phyloP scores from a whole-genome alignment of 371 early-diverging fungal genomes.

The Conidiobolus incongruus region DNA sequence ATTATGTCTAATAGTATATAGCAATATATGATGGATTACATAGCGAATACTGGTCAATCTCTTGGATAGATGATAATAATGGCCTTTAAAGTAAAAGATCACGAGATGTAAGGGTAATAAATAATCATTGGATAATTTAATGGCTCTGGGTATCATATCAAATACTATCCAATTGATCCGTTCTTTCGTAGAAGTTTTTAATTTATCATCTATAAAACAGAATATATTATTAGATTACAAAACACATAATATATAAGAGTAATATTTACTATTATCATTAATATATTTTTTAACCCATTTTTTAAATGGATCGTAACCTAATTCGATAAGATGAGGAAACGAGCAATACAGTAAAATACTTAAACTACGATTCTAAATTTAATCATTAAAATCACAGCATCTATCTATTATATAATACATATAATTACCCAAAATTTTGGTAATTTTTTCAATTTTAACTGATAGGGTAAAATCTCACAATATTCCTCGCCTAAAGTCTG shows the following conservation, averaged over 20 bases:
- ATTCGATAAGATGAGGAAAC: background rate
- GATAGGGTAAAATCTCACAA: background rate
- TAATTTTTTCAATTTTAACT: background rate
- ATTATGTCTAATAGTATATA: background rate
- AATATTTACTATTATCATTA: background rate
- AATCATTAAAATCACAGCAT: background rate
- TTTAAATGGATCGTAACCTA: background rate
- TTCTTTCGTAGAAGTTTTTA: too few relatives aligned
- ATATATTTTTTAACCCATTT: background rate
- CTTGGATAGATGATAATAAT: slow-evolving; percentile 6
- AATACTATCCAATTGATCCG: too few relatives aligned
- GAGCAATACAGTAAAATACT: background rate
- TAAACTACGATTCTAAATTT: background rate
- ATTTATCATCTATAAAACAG: background rate
- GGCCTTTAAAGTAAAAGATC: slow-evolving; percentile 7
- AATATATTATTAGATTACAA: background rate
- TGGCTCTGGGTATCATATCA: background rate
- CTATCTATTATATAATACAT: background rate
- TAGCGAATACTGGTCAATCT: slow-evolving; percentile 4
- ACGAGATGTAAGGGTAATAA: slow-evolving; percentile 5
- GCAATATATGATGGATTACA: background rate
- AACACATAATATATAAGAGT: background rate
- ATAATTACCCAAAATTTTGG: background rate
- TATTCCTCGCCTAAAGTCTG: background rate
- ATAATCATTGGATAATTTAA: background rate